Evolutionary conservation across 495 filamentous ascomycete species (phyloP), one percentile per base, ranked within the genome.

Genomic region (Thermothielavioides terrestris): DNA sequence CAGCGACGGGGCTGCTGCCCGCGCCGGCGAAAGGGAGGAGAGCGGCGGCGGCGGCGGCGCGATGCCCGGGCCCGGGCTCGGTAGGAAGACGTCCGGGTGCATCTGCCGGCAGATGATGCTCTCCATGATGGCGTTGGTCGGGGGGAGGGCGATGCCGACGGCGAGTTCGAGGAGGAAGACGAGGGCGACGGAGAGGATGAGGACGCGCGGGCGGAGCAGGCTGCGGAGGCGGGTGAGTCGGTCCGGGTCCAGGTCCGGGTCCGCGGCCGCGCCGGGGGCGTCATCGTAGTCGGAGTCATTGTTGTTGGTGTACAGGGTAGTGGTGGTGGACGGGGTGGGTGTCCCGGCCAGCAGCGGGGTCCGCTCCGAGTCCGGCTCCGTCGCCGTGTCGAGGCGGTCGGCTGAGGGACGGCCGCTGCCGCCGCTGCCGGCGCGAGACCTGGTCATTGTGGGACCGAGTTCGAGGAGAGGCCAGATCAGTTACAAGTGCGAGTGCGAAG

Each of bases 111-210:
- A 68, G 35, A 68, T 58, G 49, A 68, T 58, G 23, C 41, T 38
- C 46, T 68, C 66, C 51, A 64, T 63, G 49, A 67, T 50, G 31
- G 52, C 54, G 34, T 54, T 63, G n/a, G 28, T 43, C 1, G 66
- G 55, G 11, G 66, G 53, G 17, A 37, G 26, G 21, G 20, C 6
- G 10, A 63, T 54, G 47, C 43, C 56, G 34, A 42, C 22, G 21
- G 52, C 53, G 9, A 66, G 53, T 44, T 63, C 62, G 42, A 64
- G 39, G 44, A 65, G 34, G 49, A 65, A 60, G 43, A 66, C 30
- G n/a, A 54, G 28, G 38, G 34, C 18, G 10, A 64, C 18, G 32
- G 46, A 38, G 26, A 68, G 52, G 28, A 61, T 15, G 36, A 61
- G 41, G 35, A 68, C 59, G 10, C 50, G 49, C 7, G 47, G 52